Base-by-base conservation (phyloP, 2,329 filamentous ascomycete genomes). In the Pseudopyricularia javanii region DNA sequence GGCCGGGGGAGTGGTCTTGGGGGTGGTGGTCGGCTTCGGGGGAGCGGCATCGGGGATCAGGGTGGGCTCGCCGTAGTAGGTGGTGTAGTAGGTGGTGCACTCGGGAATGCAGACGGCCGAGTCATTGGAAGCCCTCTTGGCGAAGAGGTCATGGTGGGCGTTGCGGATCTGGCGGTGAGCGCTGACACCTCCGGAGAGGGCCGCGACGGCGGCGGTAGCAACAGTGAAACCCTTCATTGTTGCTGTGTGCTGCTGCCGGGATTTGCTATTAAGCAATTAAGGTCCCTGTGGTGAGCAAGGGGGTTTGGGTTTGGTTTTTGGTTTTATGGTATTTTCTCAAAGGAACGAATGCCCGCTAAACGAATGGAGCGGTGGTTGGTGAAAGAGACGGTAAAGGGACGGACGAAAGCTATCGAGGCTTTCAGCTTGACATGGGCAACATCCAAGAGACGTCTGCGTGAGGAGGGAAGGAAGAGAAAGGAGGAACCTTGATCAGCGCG, bases 261-360 rank as follows among this genome's bases (percentile, higher is more conserved):
- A n/a, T n/a, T n/a, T n/a, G n/a, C n/a, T n/a, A n/a, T n/a, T n/a
- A n/a, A n/a, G n/a, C 47, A 37, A 45, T 54, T 53, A 54, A 61
- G 57, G 24, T 43, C 24, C 61, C 66, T 61, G 61, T 65, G 54
- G 55, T 58, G 52, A 57, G 58, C 56, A 53, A 53, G 53, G 56
- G 55, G 55, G 54, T 49, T 61, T 59, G 59, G 57, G 63, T 54
- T 59, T 58, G 56, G 51, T 59, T 55, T 58, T 62, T 60, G 61
- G n/a, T n/a, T n/a, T n/a, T n/a, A n/a, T n/a, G n/a, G n/a, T n/a
- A n/a, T n/a, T n/a, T n/a, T n/a, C n/a, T n/a, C n/a, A n/a, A n/a
- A 59, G 62, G 85, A 86, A 43, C 71, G 83, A 87, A 74, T 82
- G 84, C 80, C 86, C 86, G 86, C 86, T 90, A 73, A 91, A 89